Percentiles rank a stretch among this genome's conserved stretches.
Conservation (phyloP, 2,329 filamentous ascomycete genomes). For the Exserohilum turcica region DNA sequence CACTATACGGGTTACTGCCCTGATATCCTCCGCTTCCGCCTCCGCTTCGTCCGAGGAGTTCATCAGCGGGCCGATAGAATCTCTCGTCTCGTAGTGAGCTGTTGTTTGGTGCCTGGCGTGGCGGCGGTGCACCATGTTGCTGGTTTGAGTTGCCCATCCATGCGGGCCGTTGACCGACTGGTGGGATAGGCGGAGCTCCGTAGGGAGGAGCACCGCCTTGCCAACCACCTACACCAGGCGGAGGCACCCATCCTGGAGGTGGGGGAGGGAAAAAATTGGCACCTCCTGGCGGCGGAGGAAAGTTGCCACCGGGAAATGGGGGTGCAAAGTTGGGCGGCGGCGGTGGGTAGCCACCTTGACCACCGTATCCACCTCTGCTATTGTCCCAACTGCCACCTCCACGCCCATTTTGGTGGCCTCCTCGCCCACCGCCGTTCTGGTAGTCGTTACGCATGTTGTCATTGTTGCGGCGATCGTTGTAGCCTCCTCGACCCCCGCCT, state of each 20-base stretch:
- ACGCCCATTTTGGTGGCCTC: slow-evolving; percentile 28
- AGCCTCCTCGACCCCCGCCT: slow-evolving; percentile 35
- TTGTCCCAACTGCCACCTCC: slow-evolving; percentile 19
- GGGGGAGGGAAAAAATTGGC: slow-evolving; percentile 33
- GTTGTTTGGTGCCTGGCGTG: slow-evolving; percentile 25
- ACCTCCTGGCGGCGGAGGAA: slow-evolving; percentile 35
- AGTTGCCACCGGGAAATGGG: slow-evolving; percentile 35
- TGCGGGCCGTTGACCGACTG: slow-evolving; percentile 20
- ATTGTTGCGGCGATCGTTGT: slow-evolving; percentile 37
- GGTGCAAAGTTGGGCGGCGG: slow-evolving; percentile 31
- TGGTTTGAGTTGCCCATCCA: slow-evolving; percentile 30
- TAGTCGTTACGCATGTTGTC: slow-evolving; percentile 14
- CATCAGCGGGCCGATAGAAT: slow-evolving; percentile 33
- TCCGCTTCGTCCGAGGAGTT: slow-evolving; percentile 33
- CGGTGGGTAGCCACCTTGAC: slow-evolving; percentile 28
- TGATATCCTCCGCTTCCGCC: slow-evolving; percentile 24
- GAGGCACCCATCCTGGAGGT: slow-evolving; percentile 40
- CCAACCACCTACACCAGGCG: slow-evolving; percentile 16
- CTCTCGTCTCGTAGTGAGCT: slow-evolving; percentile 30
- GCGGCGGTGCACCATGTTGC: slow-evolving; percentile 27
- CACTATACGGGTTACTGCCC: slow-evolving; percentile 28
- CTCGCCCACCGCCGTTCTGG: slow-evolving; percentile 32
- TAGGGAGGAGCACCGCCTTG: slow-evolving; percentile 21
- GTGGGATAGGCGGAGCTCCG: slow-evolving; percentile 20
- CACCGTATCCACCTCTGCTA: slow-evolving; percentile 23